Percentiles rank a stretch among this genome's conserved stretches.
Conservation (phyloP, 495 filamentous ascomycete species). For the Neurospora sp. region DNA sequence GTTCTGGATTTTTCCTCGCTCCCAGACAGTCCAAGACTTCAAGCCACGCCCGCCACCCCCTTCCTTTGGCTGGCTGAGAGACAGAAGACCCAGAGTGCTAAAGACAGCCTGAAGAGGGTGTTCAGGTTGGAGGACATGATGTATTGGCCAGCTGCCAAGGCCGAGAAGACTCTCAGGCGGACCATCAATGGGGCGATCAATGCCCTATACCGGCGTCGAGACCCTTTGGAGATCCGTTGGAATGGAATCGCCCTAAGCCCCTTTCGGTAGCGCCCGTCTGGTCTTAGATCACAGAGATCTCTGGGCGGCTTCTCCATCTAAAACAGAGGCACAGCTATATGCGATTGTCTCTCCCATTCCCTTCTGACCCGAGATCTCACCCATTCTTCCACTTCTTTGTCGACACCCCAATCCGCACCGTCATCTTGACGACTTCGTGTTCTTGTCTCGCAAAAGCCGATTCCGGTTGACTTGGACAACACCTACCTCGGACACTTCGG, state of each 20-base stretch:
- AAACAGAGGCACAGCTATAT: neutral
- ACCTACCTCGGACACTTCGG: neutral
- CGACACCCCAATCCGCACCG: neutral
- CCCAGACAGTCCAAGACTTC: neutral
- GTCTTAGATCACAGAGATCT: neutral
- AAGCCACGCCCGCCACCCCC: neutral
- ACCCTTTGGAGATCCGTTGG: neutral
- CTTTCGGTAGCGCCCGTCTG: neutral
- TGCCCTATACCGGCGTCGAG: neutral
- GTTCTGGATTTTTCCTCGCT: neutral
- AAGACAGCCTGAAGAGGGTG: neutral
- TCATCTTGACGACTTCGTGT: neutral
- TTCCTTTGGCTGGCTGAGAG: neutral
- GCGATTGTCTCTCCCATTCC: neutral
- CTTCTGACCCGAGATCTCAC: neutral
- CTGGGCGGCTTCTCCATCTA: neutral
- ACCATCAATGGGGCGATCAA: neutral
- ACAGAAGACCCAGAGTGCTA: neutral
- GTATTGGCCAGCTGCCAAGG: neutral
- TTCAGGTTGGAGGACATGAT: neutral
- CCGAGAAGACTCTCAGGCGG: neutral
- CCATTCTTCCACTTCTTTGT: neutral
- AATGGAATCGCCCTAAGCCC: neutral
- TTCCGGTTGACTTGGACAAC: neutral
- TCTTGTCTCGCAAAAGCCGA: neutral